Base-by-base conservation (phyloP, 2,329 filamentous ascomycete genomes). In the Alternaria tenuissima region DNA sequence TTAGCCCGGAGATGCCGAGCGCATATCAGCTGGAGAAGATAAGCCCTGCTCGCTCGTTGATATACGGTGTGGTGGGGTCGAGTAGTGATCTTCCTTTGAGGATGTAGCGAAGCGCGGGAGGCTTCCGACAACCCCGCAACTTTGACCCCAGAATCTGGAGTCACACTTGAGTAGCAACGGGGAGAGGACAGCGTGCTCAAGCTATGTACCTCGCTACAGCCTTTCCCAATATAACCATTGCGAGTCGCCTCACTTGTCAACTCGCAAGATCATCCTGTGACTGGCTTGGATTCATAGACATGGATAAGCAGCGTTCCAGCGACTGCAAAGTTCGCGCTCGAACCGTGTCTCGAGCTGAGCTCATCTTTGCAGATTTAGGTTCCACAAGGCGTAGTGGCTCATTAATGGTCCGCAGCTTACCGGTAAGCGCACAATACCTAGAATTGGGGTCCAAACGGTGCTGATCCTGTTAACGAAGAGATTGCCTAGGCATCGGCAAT, bases 1-100 rank as follows among this genome's bases (percentile, higher is more conserved):
- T 42, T 47, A 24, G 28, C 39, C 47, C 56, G 36, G 48, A 20
- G 42, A 52, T 9, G 59, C 41, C 54, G 55, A 63, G 57, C 39
- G 28, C 39, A 46, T 14, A 38, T 66, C 63, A 65, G 66, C 66
- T 64, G 39, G 32, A 42, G 12, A 28, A 57, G 56, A 24, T 36
- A 49, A 30, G 30, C 28, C 28, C 32, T 43, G 42, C n/a, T 30
- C 16, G 30, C 26, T 7, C 18, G 55, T 53, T 18, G 42, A 42
- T 26, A 43, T 22, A 53, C 54, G 14, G 41, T 53, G 49, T 52
- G 54, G 53, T 42, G 41, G 41, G 46, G 39, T 36, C 51, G 55
- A 57, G 53, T 49, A 38, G 51, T 46, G 30, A 34, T 57, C 47
- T 66, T 61, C 20, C 9, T 49, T 44, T 32, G 32, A 20, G 34